A percentile compares a stretch with the other conserved stretches of the same genome.
These are phyloP conservation scores for Penicillium corylophilum DNA, from an alignment of 2,329 filamentous ascomycete genomes.

Conservation along the genomic window DNA sequence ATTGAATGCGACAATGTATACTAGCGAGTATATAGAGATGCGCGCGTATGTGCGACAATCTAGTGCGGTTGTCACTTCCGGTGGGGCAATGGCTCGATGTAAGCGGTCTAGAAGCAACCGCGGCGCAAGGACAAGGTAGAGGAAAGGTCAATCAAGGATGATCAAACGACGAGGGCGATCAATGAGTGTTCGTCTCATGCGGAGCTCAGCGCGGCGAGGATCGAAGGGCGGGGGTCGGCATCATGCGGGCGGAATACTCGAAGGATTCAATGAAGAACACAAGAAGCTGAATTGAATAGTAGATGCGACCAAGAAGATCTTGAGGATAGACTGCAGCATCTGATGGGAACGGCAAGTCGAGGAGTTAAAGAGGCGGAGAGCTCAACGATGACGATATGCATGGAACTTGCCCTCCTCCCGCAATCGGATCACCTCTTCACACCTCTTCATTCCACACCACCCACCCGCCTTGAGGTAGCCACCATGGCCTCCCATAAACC, in stretches of 20 bases:
- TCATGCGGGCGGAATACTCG: not conserved
- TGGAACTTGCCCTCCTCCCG: not conserved
- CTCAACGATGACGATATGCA: conserved; percentile 9
- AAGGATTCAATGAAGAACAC: not conserved
- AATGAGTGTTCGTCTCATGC: conserved; percentile 7
- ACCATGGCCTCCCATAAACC: conserved; percentile 9
- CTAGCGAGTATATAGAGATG: conserved; percentile 2
- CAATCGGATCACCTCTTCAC: not conserved
- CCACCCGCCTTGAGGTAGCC: conserved; percentile 6
- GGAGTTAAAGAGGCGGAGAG: not conserved
- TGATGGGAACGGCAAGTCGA: not conserved
- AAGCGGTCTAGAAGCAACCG: not conserved
- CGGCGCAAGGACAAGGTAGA: not conserved
- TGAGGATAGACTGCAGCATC: not conserved
- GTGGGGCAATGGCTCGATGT: not conserved
- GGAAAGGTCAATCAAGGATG: not conserved
- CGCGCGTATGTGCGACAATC: not conserved
- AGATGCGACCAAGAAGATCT: not conserved
- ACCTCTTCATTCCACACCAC: no score
- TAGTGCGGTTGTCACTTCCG: conserved; percentile 12
- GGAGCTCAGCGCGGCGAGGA: conserved; percentile 10
- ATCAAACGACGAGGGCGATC: conserved; percentile 9
- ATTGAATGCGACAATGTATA: conserved; percentile 2
- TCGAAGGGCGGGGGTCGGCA: conserved; percentile 6
- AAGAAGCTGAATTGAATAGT: not conserved